Base-by-base conservation (phyloP, 768 basidiomycete species). In the Boletus eberwhitei region DNA sequence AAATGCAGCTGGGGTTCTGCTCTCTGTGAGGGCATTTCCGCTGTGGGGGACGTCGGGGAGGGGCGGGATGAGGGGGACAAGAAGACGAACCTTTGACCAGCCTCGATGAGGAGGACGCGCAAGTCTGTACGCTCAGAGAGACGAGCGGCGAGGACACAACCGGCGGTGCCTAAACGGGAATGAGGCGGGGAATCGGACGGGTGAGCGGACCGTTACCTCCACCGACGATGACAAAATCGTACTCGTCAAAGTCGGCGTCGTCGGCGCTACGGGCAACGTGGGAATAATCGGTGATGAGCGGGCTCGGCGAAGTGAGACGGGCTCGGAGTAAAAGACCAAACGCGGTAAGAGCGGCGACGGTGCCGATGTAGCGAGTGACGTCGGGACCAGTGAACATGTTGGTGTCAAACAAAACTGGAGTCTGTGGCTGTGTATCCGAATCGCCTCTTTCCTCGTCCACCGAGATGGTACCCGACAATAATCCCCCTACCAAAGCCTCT, bases 181-280 rank as follows among this genome's bases (percentile, higher is more conserved):
- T 24, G 32, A 54, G 31, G 0, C 1, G 8, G 8, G 4, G 12
- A 0, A 2, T 22, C 1, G 8, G 22, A 2, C 4, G 9, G 35
- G n/a, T n/a, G n/a, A n/a, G n/a, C n/a, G 21, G 49, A 8, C 1
- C 2, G 2, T 8, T 51, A 79, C 82, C 82, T 74, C 83, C 82
- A 5, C 82, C 82, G 39, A 82, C 72, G 50, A 84, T 69, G 48
- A 84, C 71, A 45, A 81, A 72, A 63, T 84, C 81, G 54, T 74
- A 80, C 49, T 77, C 73, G 47, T 73, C 62, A 12, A 22, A 35
- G 2, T 57, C 59, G 37, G 4, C 44, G 19, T 9, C 1, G 48
- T 47, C 36, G 38, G 47, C 53, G 48, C 19, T 46, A n/a, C 59
- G 52, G 0, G 58, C 58, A 32, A 59, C 42, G 47, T 4, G 8